Evolutionary conservation across 2,329 filamentous ascomycete species (phyloP).

Genomic region (Thielaviopsis musarum): DNA sequence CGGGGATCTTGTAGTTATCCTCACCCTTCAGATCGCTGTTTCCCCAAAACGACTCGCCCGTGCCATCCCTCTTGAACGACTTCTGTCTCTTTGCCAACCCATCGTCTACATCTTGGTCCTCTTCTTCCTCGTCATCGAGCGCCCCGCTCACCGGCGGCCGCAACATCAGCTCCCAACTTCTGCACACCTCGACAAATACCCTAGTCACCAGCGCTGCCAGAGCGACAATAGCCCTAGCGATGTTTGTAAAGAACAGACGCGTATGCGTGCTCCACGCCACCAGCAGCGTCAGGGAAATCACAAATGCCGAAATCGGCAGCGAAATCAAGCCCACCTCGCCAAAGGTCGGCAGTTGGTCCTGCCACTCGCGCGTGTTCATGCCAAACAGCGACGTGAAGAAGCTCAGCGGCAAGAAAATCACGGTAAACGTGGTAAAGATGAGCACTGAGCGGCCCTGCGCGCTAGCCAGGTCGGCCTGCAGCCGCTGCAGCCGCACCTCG

Average conservation of each 20-base stretch:
- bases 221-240: conserved; percentile 7
- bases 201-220: background rate
- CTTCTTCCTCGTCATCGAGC: background rate
- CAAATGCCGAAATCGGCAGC: conserved; percentile 28
- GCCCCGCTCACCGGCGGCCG: background rate
- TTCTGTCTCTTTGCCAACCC: background rate
- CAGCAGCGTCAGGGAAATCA: conserved; percentile 34
- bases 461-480: conserved; percentile 45
- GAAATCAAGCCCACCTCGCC: conserved; percentile 30
- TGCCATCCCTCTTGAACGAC: background rate
- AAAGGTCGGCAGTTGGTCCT: conserved; percentile 28
- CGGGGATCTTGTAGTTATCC: background rate
- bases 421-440: conserved; percentile 47
- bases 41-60: background rate
- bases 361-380: conserved; percentile 48
- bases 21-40: background rate
- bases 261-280: conserved; percentile 37
- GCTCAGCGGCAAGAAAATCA: conserved; percentile 45
- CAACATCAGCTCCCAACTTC: background rate
- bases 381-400: conserved; percentile 51
- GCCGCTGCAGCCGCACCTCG: conserved; percentile 43
- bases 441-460: conserved; percentile 46
- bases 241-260: conserved; percentile 19
- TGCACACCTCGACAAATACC: background rate
- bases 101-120: background rate